Base-by-base conservation (phyloP, 441 rosid species). In the Populus trichocarpa region DNA sequence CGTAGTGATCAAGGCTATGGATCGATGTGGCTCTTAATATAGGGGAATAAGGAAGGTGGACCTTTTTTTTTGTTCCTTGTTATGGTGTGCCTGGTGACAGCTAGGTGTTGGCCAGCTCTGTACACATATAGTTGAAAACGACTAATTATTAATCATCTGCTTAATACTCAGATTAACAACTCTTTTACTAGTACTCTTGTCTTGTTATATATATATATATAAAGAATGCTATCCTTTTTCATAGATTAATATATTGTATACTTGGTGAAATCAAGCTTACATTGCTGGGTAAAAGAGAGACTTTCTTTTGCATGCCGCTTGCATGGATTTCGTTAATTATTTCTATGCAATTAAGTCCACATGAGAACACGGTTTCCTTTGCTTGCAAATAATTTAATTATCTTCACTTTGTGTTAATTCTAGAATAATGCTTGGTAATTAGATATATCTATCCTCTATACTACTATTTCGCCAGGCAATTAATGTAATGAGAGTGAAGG, bases 331-430 rank as follows among this genome's bases (percentile, higher is more conserved):
- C 3, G 6, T 13, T 46, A 26, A 33, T 25, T 74, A 33, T 38
- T 74, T 74, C 70, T 36, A 38, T 22, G 68, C 69, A 35, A 14
- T 73, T n/a, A 35, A 73, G 68, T n/a, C 25, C 68, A n/a, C 18
- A 10, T 8, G 8, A 9, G 25, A 8, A 59, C 16, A 18, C 32
- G 20, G 3, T 33, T 59, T 35, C 3, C 25, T 11, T 40, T 13
- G 53, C 12, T 46, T 12, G 1, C 18, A 46, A 46, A 13, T 0
- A 18, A 13, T 50, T 11, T 30, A 18, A 0, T 4, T 26, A 33
- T 33, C 7, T 50, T 14, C 5, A 16, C 14, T 23, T 25, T 8
- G 9, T 69, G 11, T 22, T 2, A n/a, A 33, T 33, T 20, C n/a
- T 69, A n/a, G 12, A 20, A 4, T 42, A 38, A 12, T 42, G 16